A percentile compares a stretch with the other conserved stretches of the same genome.
phyloP scores from a whole-genome alignment of 805 yeast species.

The Wickerhamiella spandovensis region DNA sequence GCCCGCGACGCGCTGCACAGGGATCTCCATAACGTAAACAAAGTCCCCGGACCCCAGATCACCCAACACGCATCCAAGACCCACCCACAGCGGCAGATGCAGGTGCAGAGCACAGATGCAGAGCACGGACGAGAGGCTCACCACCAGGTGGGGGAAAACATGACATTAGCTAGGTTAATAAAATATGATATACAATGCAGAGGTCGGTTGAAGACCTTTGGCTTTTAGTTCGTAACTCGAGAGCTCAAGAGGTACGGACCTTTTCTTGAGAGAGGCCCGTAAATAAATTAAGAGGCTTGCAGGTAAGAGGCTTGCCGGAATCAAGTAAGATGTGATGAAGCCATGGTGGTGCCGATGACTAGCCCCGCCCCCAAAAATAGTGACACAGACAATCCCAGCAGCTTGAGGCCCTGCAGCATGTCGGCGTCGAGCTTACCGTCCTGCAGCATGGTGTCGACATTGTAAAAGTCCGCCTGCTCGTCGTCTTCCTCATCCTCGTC shows the following conservation, averaged over 20 bases:
- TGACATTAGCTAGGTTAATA: no score
- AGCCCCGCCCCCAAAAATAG: constrained; percentile 15
- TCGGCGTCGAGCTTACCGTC: constrained; percentile 1
- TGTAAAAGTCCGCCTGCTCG: constrained; percentile 1
- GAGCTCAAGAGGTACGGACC: no score
- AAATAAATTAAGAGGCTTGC: no score
- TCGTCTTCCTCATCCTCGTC: not conserved
- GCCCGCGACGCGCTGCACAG: constrained; percentile 13
- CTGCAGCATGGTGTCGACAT: not conserved
- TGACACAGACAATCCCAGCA: constrained; percentile 10
- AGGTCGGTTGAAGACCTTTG: no score
- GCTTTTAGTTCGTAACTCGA: no score
- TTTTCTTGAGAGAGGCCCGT: not conserved
- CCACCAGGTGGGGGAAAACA: no score
- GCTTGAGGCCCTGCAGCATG: constrained; percentile 6
- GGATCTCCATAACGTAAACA: constrained; percentile 2
- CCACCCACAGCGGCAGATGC: no score
- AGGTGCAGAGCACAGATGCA: no score
- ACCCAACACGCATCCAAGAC: no score
- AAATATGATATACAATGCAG: not conserved
- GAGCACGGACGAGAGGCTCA: no score
- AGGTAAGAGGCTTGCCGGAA: not conserved
- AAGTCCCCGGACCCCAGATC: not conserved
- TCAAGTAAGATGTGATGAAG: not conserved
- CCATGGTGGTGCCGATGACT: constrained; percentile 10